Evolutionary conservation across 2,329 filamentous ascomycete genomes (phyloP).

Genomic region (Trichoderma polysporum): DNA sequence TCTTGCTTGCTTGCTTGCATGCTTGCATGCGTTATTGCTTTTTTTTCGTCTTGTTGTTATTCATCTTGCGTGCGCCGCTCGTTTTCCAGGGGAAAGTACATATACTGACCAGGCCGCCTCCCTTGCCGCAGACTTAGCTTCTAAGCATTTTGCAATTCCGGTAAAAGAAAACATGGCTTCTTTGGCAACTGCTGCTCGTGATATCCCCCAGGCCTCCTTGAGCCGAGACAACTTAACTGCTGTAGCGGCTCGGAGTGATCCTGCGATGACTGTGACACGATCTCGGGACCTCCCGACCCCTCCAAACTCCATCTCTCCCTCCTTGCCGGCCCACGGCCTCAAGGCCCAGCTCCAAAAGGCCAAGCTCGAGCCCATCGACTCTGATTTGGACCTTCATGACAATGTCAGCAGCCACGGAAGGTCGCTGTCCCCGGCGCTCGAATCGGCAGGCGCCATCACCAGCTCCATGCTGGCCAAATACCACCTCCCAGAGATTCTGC

Average conservation of each 20-base stretch:
- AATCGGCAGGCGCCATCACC: conserved; percentile 80
- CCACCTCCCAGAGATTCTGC: conserved; percentile 85
- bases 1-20: conserved; percentile 9
- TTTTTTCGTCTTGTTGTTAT: not conserved
- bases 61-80: not conserved
- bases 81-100: not conserved
- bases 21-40: not conserved
- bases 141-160: conserved; percentile 43
- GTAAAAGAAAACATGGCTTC: conserved; percentile 55
- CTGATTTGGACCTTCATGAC: conserved; percentile 83
- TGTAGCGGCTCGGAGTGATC: conserved; percentile 66
- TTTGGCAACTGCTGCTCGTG: conserved; percentile 66
- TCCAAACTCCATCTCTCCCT: conserved; percentile 92
- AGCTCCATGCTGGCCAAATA: conserved; percentile 81
- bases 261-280: conserved; percentile 58
- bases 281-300: conserved; percentile 76
- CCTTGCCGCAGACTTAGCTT: conserved; percentile 39
- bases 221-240: conserved; percentile 70
- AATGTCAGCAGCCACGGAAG: conserved; percentile 33
- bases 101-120: conserved; percentile 16
- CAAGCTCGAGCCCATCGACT: conserved; percentile 68
- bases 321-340: conserved; percentile 76
- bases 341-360: conserved; percentile 65
- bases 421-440: conserved; percentile 53
- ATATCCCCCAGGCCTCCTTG: conserved; percentile 61